A percentile compares a stretch with the other conserved stretches of the same genome.
These are phyloP conservation scores for Aspergillus olivimuriae DNA, from an alignment of 495 filamentous ascomycete genomes.

Conservation along the genomic window DNA sequence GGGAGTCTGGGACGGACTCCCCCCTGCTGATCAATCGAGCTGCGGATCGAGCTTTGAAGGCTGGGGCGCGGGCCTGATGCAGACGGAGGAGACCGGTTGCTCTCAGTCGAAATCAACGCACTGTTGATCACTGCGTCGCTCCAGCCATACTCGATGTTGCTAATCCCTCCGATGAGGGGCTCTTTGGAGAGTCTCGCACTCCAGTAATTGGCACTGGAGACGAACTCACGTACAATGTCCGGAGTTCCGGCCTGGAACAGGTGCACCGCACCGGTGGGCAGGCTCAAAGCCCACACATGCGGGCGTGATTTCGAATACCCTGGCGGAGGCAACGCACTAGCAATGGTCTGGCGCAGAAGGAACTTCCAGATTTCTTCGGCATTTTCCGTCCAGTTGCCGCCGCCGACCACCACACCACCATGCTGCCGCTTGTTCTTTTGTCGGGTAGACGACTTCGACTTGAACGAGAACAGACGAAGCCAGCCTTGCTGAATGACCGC, in stretches of 20 bases:
- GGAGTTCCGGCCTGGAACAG: conserved; percentile 95
- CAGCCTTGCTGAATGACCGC: conserved; percentile 98
- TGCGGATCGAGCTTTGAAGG: conserved; percentile 66
- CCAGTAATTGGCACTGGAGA: conserved; percentile 96
- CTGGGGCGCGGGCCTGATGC: conserved; percentile 49
- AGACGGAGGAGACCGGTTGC: conserved; percentile 35
- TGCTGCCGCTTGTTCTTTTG: conserved; percentile 55
- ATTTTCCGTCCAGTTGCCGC: conserved; percentile 95
- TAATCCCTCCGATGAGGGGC: conserved; percentile 83
- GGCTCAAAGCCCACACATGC: conserved; percentile 90
- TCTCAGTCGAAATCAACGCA: conserved; percentile 52
- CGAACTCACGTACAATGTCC: conserved; percentile 92
- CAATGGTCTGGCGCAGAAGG: conserved; percentile 85
- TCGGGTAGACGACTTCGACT: conserved; percentile 63
- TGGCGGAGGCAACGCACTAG: conserved; percentile 79
- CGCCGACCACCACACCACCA: conserved; percentile 70
- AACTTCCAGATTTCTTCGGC: conserved; percentile 84
- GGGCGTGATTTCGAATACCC: conserved; percentile 88
- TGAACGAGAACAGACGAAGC: conserved; percentile 92
- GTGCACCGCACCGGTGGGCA: conserved; percentile 91
- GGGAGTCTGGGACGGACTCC: conserved; percentile 61
- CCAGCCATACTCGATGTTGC: conserved; percentile 98
- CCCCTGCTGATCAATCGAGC: conserved; percentile 61
- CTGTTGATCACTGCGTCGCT: conserved; percentile 80
- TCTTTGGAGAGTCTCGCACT: conserved; percentile 88